Evolutionary conservation across 2,329 filamentous ascomycete genomes (phyloP).

Genomic region (Neopestalotiopsis rosae): DNA sequence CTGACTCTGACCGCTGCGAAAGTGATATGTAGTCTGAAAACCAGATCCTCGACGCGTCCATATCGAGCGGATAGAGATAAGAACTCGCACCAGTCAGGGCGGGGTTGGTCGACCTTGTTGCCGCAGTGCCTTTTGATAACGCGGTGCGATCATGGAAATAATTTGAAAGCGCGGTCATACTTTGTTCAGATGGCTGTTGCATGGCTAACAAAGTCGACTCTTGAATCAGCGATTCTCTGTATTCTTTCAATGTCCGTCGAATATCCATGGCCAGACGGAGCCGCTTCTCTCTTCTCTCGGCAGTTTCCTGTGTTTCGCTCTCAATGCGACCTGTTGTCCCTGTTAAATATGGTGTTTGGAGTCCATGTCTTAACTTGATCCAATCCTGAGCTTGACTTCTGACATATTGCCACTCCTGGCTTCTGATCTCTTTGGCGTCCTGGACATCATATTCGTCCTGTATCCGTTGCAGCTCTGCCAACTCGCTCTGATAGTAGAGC

Average conservation of each 20-base stretch:
- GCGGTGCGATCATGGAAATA: slow-evolving; percentile 6
- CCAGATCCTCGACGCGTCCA: not conserved
- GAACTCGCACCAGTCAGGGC: not conserved
- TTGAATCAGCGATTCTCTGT: slow-evolving; percentile 6
- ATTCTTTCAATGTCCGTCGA: slow-evolving; percentile 8
- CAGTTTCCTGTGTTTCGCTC: not conserved
- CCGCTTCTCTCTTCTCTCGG: not conserved
- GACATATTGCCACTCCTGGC: not conserved
- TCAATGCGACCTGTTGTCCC: not conserved
- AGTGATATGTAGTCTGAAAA: not conserved
- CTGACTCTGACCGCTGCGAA: not conserved
- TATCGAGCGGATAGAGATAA: not conserved
- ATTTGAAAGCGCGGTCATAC: slow-evolving; percentile 5
- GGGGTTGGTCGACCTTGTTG: not conserved
- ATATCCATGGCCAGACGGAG: not conserved
- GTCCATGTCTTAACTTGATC: not conserved
- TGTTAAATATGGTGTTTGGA: not conserved
- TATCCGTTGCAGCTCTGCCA: not conserved
- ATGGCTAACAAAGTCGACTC: not conserved
- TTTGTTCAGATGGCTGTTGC: slow-evolving; percentile 5
- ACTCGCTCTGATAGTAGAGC: not conserved
- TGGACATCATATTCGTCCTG: not conserved
- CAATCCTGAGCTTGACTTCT: not conserved
- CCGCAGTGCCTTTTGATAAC: not conserved
- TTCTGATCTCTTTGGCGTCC: not conserved